Percentiles rank a stretch among this genome's conserved stretches.
Conservation (phyloP, 106 monocot genomes). For the Phalaenopsis equestris region DNA sequence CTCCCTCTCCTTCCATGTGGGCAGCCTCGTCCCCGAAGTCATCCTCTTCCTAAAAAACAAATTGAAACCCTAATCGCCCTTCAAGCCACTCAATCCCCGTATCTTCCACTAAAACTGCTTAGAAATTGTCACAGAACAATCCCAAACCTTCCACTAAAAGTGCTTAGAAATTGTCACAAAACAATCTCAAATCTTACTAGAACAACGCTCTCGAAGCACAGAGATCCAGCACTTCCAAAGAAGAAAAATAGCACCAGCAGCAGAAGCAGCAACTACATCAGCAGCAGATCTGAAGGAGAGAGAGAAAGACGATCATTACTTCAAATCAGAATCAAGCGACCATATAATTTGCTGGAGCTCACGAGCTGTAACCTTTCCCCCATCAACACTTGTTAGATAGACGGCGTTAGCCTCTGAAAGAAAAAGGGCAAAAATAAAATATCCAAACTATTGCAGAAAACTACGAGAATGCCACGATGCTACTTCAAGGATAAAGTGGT, state of each 20-base stretch:
- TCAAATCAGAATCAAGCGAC: not conserved
- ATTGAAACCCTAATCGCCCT: not conserved
- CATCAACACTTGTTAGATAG: not conserved
- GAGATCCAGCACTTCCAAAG: not conserved
- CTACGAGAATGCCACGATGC: not conserved
- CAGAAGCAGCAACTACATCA: not conserved
- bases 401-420: not conserved
- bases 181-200: not conserved
- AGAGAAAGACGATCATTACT: not conserved
- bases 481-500: too few species aligned
- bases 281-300: not conserved
- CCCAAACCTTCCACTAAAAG: not conserved
- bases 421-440: not conserved
- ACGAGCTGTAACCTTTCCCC: not conserved
- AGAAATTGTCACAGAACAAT: not conserved
- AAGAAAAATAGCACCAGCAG: not conserved
- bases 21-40: slow-evolving; percentile 10
- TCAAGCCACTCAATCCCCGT: not conserved
- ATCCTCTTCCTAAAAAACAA: not conserved
- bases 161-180: not conserved
- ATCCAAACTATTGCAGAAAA: too few species aligned
- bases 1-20: slow-evolving; percentile 23
- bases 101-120: not conserved
- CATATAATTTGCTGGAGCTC: not conserved
- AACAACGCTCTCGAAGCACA: not conserved